Conservation (phyloP, 163 green algal species). For the Scenedesmus sp. region DNA sequence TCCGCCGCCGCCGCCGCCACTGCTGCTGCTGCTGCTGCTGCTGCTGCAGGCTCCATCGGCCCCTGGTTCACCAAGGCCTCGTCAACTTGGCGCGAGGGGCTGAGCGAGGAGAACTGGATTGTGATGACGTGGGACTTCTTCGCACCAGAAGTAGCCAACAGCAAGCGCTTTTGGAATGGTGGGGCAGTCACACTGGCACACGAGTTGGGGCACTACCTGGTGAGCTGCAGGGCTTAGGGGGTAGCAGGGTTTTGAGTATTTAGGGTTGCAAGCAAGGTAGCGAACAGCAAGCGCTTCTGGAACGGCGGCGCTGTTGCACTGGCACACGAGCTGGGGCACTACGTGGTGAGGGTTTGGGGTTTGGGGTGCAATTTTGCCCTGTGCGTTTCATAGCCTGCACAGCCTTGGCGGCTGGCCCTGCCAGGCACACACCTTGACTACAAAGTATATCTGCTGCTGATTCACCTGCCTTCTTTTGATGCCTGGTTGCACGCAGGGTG, state of each 20-base stretch:
- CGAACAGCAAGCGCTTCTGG: constrained; percentile 22
- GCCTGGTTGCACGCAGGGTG: too few relatives aligned
- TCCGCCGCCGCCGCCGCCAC: too few relatives aligned
- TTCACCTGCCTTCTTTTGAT: too few relatives aligned
- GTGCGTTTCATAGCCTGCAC: too few relatives aligned
- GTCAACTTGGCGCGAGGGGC: constrained; percentile 3
- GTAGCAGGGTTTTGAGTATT: neutral
- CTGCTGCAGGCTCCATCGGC: neutral
- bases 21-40: too few relatives aligned
- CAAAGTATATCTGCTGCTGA: too few relatives aligned
- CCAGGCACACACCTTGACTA: too few relatives aligned
- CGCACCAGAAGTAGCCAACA: constrained; percentile 5
- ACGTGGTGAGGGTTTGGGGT: neutral
- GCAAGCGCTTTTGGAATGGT: constrained; percentile 14
- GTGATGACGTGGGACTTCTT: constrained; percentile 34
- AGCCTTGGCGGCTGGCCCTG: too few relatives aligned
- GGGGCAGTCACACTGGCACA: constrained; percentile 34
- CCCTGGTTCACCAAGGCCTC: constrained; percentile 16
- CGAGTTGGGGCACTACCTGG: constrained; percentile 43
- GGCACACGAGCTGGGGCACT: constrained; percentile 42
- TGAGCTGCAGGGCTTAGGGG: neutral
- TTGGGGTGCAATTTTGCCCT: neutral
- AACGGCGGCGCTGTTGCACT: constrained; percentile 27
- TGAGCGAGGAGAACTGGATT: constrained; percentile 30
- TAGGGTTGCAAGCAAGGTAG: neutral